These are phyloP conservation scores for Trichoderma atroviride DNA, from an alignment of 2,329 filamentous ascomycete genomes.

Conservation along the genomic window DNA sequence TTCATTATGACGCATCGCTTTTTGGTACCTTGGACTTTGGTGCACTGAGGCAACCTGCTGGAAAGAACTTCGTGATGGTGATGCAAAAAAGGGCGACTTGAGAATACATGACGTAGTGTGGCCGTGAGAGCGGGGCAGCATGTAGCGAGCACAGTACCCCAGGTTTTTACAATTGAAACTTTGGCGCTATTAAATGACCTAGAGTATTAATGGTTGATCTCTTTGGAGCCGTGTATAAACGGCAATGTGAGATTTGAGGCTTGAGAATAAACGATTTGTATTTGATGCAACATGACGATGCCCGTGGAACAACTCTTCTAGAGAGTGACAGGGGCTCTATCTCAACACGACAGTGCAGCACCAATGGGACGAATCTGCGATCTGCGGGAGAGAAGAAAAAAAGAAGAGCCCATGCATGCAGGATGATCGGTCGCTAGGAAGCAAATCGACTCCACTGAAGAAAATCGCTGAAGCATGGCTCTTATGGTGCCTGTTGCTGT, in stretches of 20 bases:
- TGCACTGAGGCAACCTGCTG: background rate
- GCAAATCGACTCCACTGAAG: background rate
- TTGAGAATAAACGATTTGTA: background rate
- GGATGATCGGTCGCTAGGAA: background rate
- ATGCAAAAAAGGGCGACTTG: conserved; percentile 15
- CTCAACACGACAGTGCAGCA: background rate
- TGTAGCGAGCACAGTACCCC: conserved; percentile 5
- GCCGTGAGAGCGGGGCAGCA: conserved; percentile 6
- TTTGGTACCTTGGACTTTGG: background rate
- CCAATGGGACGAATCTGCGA: background rate
- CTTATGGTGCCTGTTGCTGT: conserved; percentile 2
- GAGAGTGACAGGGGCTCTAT: background rate
- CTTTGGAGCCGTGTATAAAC: background rate
- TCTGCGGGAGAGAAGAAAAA: background rate
- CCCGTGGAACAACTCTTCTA: background rate
- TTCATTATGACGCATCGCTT: conserved; percentile 18
- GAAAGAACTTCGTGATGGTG: conserved; percentile 20
- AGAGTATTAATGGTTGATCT: too few relatives aligned
- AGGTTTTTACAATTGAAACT: background rate
- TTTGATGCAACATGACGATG: background rate
- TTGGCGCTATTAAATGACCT: background rate
- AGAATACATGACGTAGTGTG: conserved; percentile 27
- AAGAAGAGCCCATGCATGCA: background rate
- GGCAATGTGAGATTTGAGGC: background rate
- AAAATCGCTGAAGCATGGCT: background rate